phyloP scores from a whole-genome alignment of 805 yeast genomes.

The Teunomyces pallodes region DNA sequence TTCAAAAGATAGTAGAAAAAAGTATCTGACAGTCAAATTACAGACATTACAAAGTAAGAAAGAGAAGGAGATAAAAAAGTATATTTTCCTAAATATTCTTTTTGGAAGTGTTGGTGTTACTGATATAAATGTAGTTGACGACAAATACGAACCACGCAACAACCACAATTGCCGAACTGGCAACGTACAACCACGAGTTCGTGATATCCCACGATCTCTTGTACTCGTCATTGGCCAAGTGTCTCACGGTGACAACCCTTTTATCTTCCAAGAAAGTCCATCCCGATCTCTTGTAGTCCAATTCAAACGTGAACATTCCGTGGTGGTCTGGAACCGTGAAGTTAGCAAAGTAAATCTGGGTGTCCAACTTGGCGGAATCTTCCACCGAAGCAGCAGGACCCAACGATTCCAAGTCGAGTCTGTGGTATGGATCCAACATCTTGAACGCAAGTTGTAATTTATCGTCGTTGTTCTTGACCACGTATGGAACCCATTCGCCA shows the following conservation, averaged over 20 bases:
- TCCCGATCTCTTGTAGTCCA: slow-evolving; percentile 79
- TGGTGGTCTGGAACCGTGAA: slow-evolving; percentile 92
- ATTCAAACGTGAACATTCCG: slow-evolving; percentile 87
- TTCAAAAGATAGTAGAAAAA: slow-evolving; percentile 14
- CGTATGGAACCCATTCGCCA: slow-evolving; percentile 69
- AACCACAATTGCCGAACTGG: slow-evolving; percentile 67
- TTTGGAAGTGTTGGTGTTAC: slow-evolving; percentile 25
- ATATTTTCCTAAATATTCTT: slow-evolving; percentile 18
- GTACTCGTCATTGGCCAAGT: slow-evolving; percentile 93
- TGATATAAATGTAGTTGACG: slow-evolving; percentile 53
- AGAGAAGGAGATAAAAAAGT: background rate
- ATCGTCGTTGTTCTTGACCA: slow-evolving; percentile 32
- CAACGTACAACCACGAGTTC: slow-evolving; percentile 87
- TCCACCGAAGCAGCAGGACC: slow-evolving; percentile 33
- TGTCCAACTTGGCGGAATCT: slow-evolving; percentile 43
- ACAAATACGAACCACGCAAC: slow-evolving; percentile 76
- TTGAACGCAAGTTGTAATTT: slow-evolving; percentile 80
- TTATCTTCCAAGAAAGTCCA: slow-evolving; percentile 62
- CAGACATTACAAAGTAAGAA: background rate
- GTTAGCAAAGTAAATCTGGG: slow-evolving; percentile 45
- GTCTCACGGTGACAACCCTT: slow-evolving; percentile 80
- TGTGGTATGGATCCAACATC: slow-evolving; percentile 94
- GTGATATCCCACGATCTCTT: slow-evolving; percentile 90
- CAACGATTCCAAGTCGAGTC: slow-evolving; percentile 57
- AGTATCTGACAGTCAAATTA: slow-evolving; percentile 8